These are phyloP conservation scores for Suillus fuscotomentosus DNA, from an alignment of 768 basidiomycete species.

Conservation along the genomic window DNA sequence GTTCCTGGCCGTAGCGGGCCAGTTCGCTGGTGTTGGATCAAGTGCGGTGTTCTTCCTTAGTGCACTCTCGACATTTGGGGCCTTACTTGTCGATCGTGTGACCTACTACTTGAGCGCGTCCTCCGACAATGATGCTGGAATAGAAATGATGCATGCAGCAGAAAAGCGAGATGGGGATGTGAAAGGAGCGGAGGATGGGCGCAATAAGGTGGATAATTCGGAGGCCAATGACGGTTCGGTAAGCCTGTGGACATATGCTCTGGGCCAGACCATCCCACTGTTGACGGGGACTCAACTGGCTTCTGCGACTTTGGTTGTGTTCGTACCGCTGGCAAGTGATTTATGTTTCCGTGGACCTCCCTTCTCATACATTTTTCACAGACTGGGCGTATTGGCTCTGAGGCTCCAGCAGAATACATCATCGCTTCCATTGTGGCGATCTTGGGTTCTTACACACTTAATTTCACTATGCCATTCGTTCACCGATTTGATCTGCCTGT, in stretches of 20 bases:
- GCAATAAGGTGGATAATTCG: background rate
- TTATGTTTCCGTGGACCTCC: background rate
- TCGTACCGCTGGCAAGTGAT: slow-evolving; percentile 78
- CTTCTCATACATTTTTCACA: slow-evolving; percentile 23
- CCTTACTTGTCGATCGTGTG: slow-evolving; percentile 53
- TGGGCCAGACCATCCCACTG: slow-evolving; percentile 57
- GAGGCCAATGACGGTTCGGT: slow-evolving; percentile 31
- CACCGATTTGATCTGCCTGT: slow-evolving; percentile 59
- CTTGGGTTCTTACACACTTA: slow-evolving; percentile 54
- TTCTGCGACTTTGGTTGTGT: slow-evolving; percentile 72
- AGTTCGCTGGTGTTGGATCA: slow-evolving; percentile 71
- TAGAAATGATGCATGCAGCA: background rate
- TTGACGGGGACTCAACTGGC: slow-evolving; percentile 57
- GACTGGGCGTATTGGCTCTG: slow-evolving; percentile 81
- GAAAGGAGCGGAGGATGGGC: background rate
- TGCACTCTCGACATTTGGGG: slow-evolving; percentile 53
- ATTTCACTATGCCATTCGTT: slow-evolving; percentile 66
- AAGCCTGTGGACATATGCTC: slow-evolving; percentile 60
- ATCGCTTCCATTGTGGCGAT: slow-evolving; percentile 75
- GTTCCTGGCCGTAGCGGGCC: slow-evolving; percentile 53
- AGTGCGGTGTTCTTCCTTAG: slow-evolving; percentile 72
- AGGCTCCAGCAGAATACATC: slow-evolving; percentile 86
- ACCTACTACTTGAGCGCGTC: slow-evolving; percentile 26
- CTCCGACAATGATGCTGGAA: background rate
- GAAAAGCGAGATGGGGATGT: slow-evolving; percentile 7